These are phyloP conservation scores for Hysterangium stoloniferum DNA, from an alignment of 768 basidiomycete species.

Conservation along the genomic window DNA sequence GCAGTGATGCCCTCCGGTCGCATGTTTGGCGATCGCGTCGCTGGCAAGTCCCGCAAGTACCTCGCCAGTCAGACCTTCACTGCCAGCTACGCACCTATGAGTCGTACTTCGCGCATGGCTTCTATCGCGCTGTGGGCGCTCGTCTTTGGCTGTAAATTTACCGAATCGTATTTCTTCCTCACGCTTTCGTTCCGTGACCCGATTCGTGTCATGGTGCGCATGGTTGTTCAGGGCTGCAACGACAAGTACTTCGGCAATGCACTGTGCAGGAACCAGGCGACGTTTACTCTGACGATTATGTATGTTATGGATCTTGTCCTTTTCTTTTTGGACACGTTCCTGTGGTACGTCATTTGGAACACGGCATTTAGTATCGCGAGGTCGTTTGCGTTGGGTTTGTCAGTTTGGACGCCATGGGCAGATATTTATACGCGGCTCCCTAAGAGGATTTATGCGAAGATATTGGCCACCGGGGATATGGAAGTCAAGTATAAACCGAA, in stretches of 20 bases:
- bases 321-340: slow-evolving; percentile 98
- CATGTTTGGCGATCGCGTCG: slow-evolving; percentile 98
- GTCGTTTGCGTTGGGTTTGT: slow-evolving; percentile 84
- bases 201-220: slow-evolving; percentile 90
- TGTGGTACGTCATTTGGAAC: slow-evolving; percentile 99
- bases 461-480: slow-evolving; percentile 91
- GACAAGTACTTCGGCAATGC: slow-evolving; percentile 80
- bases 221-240: slow-evolving; percentile 87
- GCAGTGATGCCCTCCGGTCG: slow-evolving; percentile 90
- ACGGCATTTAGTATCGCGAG: slow-evolving; percentile 86
- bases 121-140: slow-evolving; percentile 82
- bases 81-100: slow-evolving; percentile 79
- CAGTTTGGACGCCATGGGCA: slow-evolving; percentile 99
- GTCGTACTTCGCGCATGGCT: slow-evolving; percentile 57
- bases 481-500: slow-evolving; percentile 99
- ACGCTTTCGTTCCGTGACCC: slow-evolving; percentile 92
- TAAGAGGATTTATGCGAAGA: slow-evolving; percentile 94
- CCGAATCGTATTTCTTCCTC: slow-evolving; percentile 97
- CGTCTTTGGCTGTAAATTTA: slow-evolving; percentile 93
- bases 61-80: slow-evolving; percentile 98
- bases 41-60: slow-evolving; percentile 92
- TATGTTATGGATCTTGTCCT: slow-evolving; percentile 96
- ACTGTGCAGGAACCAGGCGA: slow-evolving; percentile 88
- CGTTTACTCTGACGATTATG: slow-evolving; percentile 95
- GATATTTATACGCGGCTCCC: slow-evolving; percentile 95